Conservation (phyloP, 768 basidiomycete genomes). For the Boletus vinaceobasis region DNA sequence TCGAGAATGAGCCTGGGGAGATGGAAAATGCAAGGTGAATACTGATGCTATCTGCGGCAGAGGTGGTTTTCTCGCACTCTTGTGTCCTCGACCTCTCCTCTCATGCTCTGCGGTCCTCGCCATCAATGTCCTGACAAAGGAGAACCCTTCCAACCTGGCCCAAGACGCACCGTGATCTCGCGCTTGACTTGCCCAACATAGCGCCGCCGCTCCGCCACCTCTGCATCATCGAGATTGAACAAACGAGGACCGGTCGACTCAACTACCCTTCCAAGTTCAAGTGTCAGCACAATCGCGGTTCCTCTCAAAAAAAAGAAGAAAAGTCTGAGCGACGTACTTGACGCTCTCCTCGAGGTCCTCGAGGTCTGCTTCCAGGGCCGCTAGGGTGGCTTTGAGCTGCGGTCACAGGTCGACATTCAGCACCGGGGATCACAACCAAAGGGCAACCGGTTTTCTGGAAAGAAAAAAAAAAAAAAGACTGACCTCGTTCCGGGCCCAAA, state of each 20-base stretch:
- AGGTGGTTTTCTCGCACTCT: conserved; percentile 10
- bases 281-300: background rate
- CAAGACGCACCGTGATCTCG: conserved; percentile 69
- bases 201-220: conserved; percentile 69
- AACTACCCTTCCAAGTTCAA: conserved; percentile 58
- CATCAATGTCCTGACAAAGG: conserved; percentile 10
- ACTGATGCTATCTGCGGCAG: background rate
- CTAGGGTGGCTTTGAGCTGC: conserved; percentile 74
- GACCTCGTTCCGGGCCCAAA: conserved; percentile 78
- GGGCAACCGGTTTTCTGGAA: background rate
- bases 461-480: conserved; percentile 7
- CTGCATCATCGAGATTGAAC: conserved; percentile 77
- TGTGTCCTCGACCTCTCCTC: conserved; percentile 49
- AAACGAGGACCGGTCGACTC: conserved; percentile 79
- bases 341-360: conserved; percentile 96
- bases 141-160: conserved; percentile 1
- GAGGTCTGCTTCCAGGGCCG: conserved; percentile 78
- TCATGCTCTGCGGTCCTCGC: conserved; percentile 67
- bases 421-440: background rate
- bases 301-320: background rate
- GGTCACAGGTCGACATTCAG: background rate
- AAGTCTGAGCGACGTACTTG: conserved; percentile 45
- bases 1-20: conserved; percentile 6
- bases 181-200: conserved; percentile 73
- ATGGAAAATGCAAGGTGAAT: background rate